These are phyloP conservation scores for Aegilops longissima DNA, from an alignment of 176 grass and related monocot genomes.

Conservation along the genomic window DNA sequence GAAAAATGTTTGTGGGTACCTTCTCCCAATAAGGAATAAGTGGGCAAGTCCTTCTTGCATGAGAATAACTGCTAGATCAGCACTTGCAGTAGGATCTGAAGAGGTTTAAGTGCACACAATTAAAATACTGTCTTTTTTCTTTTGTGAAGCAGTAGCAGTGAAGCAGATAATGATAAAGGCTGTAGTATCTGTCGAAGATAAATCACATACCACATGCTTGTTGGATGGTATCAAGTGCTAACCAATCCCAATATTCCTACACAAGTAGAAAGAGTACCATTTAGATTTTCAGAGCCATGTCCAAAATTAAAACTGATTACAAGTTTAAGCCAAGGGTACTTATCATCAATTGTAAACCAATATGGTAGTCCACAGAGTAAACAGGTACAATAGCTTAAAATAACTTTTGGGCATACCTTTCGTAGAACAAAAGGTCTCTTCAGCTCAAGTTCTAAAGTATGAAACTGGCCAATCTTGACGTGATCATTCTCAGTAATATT, in stretches of 20 bases:
- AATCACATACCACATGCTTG: constrained; percentile 91
- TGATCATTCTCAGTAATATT: constrained; percentile 87
- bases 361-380: not conserved
- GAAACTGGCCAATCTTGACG: constrained; percentile 96
- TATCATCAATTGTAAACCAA: not conserved
- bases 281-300: not conserved
- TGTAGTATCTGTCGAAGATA: not conserved
- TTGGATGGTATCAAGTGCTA: constrained; percentile 77
- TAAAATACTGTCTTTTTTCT: not conserved
- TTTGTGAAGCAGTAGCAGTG: not conserved
- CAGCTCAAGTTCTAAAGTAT: constrained; percentile 86
- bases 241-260: constrained; percentile 88
- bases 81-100: constrained; percentile 94
- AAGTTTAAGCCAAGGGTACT: constrained; percentile 1
- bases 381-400: constrained; percentile 1
- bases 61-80: constrained; percentile 94
- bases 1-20: constrained; percentile 39
- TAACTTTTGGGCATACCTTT: constrained; percentile 55
- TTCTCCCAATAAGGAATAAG: constrained; percentile 83
- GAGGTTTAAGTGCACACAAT: constrained; percentile 26
- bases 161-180: constrained; percentile 14
- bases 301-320: not conserved
- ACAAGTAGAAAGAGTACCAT: constrained; percentile 5
- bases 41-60: constrained; percentile 99
- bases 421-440: constrained; percentile 73